Base-by-base conservation (phyloP, 352 stramenopile genomes). In the Phytopythium litorale region DNA sequence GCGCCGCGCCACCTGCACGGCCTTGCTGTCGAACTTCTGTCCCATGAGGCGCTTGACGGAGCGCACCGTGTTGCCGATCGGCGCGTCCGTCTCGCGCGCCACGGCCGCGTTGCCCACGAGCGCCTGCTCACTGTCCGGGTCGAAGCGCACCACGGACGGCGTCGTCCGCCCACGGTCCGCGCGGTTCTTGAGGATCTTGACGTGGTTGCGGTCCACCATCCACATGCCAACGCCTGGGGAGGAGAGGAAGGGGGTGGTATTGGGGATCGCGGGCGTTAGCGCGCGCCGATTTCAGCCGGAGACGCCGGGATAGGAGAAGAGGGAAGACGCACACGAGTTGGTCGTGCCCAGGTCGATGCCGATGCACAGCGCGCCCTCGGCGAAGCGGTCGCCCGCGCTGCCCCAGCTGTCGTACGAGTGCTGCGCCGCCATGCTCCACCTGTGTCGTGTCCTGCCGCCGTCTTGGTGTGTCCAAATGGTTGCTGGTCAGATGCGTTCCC, bases 311-410 rank as follows among this genome's bases (percentile, higher is more conserved):
- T 7, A 37, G n/a, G 2, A 33, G 13, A 21, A 48, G 25, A 9
- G 59, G 19, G 19, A 32, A 32, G 7, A 62, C 69, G 68, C 68
- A 93, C 98, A 99, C 19, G 96, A 99, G 84, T 99, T 99, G 28
- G 98, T 99, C 11, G 98, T 99, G 72, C 98, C 98, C 61, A 99
- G 85, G 85, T 99, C 98, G 72, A 99, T 99, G 63, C 98, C 98
- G 63, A 99, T 98, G 66, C 83, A 93, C 54, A 92, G 75, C 46
- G 72, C 76, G 59, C 81, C 84, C 56, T 94, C 73, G 12, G 73
- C 73, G 63, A 94, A 93, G 60, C 74, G 79, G 51, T 92, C 81
- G 50, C 62, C 70, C 12, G 78, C 72, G 66, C 69, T 81, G 37
- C 87, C 82, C 87, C 87, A 96, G 62, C 83, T 91, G 45, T 95